phyloP scores from a whole-genome alignment of 352 stramenopile genomes.

The Peronospora tabacina region DNA sequence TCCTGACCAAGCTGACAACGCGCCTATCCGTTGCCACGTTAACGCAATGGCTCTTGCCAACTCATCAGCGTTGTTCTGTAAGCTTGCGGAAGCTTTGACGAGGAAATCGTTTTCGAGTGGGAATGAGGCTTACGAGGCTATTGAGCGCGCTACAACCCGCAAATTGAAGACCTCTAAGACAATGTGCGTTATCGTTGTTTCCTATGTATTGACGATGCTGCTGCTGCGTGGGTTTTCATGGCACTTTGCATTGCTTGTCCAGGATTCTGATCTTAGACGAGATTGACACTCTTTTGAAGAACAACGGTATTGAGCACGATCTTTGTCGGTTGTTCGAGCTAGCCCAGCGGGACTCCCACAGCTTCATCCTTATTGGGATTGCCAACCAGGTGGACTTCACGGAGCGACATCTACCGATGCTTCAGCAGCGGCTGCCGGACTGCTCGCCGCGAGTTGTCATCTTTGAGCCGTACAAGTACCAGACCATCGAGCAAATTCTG shows the following conservation, averaged over 20 bases:
- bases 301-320: slow-evolving; percentile 58
- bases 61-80: slow-evolving; percentile 39
- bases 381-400: slow-evolving; percentile 84
- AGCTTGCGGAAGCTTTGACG: slow-evolving; percentile 49
- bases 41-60: slow-evolving; percentile 69
- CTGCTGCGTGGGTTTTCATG: not conserved
- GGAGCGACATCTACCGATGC: slow-evolving; percentile 56
- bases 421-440: slow-evolving; percentile 45
- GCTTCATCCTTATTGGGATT: slow-evolving; percentile 74
- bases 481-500: slow-evolving; percentile 75
- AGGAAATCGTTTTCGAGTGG: slow-evolving; percentile 35
- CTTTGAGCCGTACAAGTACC: slow-evolving; percentile 72
- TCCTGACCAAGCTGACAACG: slow-evolving; percentile 21
- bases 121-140: slow-evolving; percentile 55
- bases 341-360: slow-evolving; percentile 44
- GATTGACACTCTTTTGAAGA: slow-evolving; percentile 66
- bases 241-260: not conserved
- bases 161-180: slow-evolving; percentile 43
- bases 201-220: not conserved
- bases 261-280: slow-evolving; percentile 77
- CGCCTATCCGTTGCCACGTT: slow-evolving; percentile 47
- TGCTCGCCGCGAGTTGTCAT: slow-evolving; percentile 58
- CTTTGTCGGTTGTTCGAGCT: slow-evolving; percentile 74
- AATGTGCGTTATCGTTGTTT: slow-evolving; percentile 25
- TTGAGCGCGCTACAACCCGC: slow-evolving; percentile 44